phyloP scores from a whole-genome alignment of 164 flowering plant genomes.

The Vitis rotundifolia region DNA sequence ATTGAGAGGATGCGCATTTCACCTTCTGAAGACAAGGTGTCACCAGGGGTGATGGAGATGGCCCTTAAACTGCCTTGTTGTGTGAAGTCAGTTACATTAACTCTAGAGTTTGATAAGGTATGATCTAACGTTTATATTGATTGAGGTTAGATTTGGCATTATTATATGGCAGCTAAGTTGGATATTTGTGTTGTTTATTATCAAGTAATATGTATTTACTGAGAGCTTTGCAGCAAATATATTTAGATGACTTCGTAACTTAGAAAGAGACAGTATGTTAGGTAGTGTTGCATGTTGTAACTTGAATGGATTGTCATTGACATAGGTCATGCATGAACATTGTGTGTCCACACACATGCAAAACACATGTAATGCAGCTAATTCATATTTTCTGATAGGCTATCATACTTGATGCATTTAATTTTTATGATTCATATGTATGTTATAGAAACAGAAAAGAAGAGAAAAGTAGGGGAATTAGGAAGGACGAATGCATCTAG shows the following conservation, averaged over 20 bases:
- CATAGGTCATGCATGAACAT: too few species aligned
- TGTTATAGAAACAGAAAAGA: too few species aligned
- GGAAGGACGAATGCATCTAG: too few species aligned
- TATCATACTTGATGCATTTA: too few species aligned
- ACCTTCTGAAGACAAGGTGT: slow-evolving; percentile 92
- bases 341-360: too few species aligned
- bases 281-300: too few species aligned
- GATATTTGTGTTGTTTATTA: background rate
- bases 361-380: too few species aligned
- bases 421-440: too few species aligned
- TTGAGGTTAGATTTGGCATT: background rate
- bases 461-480: too few species aligned
- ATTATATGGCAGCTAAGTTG: background rate
- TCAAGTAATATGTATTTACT: background rate
- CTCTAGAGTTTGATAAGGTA: slow-evolving; percentile 93
- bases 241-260: background rate
- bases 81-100: slow-evolving; percentile 61
- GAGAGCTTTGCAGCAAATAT: background rate
- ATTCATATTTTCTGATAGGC: too few species aligned
- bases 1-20: slow-evolving; percentile 72
- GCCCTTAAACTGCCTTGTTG: slow-evolving; percentile 61
- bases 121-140: slow-evolving; percentile 2
- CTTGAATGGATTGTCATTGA: too few species aligned
- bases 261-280: too few species aligned
- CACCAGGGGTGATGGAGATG: slow-evolving; percentile 90